Evolutionary conservation across 202 grass and related monocot species (phyloP).

Genomic region (Brachypodium distachyon): DNA sequence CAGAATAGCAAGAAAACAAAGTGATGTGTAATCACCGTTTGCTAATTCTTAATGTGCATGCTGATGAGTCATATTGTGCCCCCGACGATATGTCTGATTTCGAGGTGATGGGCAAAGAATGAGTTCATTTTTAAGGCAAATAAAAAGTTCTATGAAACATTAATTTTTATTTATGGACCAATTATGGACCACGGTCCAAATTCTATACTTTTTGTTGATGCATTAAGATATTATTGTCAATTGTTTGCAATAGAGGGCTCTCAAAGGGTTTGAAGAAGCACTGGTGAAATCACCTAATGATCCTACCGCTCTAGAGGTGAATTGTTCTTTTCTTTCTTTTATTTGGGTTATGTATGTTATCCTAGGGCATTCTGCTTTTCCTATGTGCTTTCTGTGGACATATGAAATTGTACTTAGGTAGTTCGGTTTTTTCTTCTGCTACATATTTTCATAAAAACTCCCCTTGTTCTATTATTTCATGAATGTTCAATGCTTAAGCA

Average conservation of each 20-base stretch:
- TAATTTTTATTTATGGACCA: not conserved
- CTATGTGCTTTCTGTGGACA: not conserved
- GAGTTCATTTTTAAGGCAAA: not conserved
- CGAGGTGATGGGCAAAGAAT: not conserved
- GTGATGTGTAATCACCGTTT: not conserved
- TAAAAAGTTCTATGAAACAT: not conserved
- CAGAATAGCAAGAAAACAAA: not conserved
- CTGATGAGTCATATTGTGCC: not conserved
- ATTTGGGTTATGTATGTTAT: not conserved
- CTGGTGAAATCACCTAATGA: slow-evolving; percentile 64
- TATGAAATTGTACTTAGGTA: not conserved
- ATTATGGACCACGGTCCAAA: not conserved
- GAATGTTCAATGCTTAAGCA: not conserved
- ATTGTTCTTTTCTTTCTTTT: slow-evolving; percentile 13
- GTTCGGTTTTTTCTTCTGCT: not conserved
- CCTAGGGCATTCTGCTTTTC: not conserved
- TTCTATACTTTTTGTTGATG: slow-evolving; percentile 3
- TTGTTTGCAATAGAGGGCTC: slow-evolving; percentile 41
- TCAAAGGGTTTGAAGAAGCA: slow-evolving; percentile 63
- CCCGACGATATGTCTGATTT: slow-evolving; percentile 10
- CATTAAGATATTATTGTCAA: slow-evolving; percentile 11
- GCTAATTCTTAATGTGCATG: not conserved
- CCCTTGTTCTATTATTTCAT: not conserved
- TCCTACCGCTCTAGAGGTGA: slow-evolving; percentile 72
- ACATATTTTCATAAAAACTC: not conserved